Evolutionary conservation across 2,329 filamentous ascomycete species (phyloP), one percentile per base, ranked within the genome.

Genomic region (Aspergillus sp.): DNA sequence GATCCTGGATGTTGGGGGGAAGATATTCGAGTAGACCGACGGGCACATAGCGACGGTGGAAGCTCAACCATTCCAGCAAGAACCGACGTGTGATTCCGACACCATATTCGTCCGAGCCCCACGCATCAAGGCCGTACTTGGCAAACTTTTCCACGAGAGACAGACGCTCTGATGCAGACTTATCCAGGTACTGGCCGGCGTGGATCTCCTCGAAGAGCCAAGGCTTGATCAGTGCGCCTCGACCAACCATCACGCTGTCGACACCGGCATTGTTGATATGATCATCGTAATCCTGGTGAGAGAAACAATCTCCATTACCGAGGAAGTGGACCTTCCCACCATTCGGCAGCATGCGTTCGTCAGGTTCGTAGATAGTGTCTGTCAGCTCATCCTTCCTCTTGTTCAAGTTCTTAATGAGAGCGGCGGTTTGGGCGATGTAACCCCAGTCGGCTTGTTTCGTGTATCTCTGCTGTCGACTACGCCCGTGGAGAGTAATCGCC

Each of bases 161-260:
- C 26, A 99, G 82, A 52, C 94, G 88, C 76, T 99, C 93, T 4
- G 85, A 82, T 2, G 93, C 88, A 3, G 89, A 90, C 73, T 99
- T 99, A 78, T 99, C 94, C 36, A 99, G 83, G 68, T 97, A 96
- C 73, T 97, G 94, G 4, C 89, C 88, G 57, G 85, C 82, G 60
- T 89, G 84, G 50, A 99, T 97, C 73, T 99, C 94, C 72, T 99
- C 94, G 67, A 97, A 99, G 57, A 99, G 79, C 94, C 94, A 99
- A 1, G 94, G 94, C 76, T 99, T 99, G 75, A 97, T 90, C 53
- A 99, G 82, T 9, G 94, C 94, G 51, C 94, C 94, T 55, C 94
- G 89, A n/a, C 87, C 94, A 55, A 97, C 85, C 94, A 99, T 97
- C 67, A 96, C 89, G n/a, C 85, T 85, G 75, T 97, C 93, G 43